A percentile compares a stretch with the other conserved stretches of the same genome.
These are phyloP conservation scores for Arachnopeziza araneosa DNA, from an alignment of 2,329 filamentous ascomycete species.

Conservation along the genomic window DNA sequence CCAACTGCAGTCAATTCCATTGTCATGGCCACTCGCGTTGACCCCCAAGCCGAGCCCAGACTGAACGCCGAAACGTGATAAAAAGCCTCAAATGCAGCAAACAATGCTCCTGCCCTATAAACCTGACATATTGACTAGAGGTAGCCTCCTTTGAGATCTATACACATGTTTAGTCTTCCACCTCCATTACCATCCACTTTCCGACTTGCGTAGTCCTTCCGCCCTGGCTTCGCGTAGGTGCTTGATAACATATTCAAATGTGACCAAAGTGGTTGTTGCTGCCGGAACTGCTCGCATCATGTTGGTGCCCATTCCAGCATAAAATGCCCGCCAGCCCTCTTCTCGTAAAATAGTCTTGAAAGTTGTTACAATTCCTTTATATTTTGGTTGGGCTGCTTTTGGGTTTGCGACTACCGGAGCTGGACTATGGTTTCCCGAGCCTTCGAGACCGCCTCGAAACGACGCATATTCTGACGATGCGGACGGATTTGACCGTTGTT, in stretches of 20 bases:
- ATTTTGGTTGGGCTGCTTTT: constrained; percentile 40
- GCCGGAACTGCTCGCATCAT: constrained; percentile 94
- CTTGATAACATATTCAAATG: constrained; percentile 70
- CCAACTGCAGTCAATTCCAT: not conserved
- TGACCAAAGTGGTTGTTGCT: constrained; percentile 95
- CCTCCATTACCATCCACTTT: constrained; percentile 8
- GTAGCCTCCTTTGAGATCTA: constrained; percentile 12
- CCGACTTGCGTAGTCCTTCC: constrained; percentile 23
- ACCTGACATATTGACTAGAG: not conserved
- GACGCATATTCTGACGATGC: constrained; percentile 46
- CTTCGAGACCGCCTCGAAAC: constrained; percentile 31
- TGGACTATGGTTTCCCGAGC: constrained; percentile 12
- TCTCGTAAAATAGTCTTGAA: constrained; percentile 80
- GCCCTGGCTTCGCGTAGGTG: constrained; percentile 24
- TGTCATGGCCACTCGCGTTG: not conserved
- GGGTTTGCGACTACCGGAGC: constrained; percentile 25
- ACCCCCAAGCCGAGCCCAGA: constrained; percentile 6
- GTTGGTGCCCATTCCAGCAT: constrained; percentile 95
- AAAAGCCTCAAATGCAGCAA: constrained; percentile 15
- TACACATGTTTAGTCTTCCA: constrained; percentile 7
- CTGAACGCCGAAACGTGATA: constrained; percentile 14
- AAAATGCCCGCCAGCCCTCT: constrained; percentile 95
- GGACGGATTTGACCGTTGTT: constrained; percentile 64
- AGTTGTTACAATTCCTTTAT: constrained; percentile 75
- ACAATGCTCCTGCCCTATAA: not conserved